Evolutionary conservation across 2,329 filamentous ascomycete genomes (phyloP).

Genomic region (Arachnomyces sp.): DNA sequence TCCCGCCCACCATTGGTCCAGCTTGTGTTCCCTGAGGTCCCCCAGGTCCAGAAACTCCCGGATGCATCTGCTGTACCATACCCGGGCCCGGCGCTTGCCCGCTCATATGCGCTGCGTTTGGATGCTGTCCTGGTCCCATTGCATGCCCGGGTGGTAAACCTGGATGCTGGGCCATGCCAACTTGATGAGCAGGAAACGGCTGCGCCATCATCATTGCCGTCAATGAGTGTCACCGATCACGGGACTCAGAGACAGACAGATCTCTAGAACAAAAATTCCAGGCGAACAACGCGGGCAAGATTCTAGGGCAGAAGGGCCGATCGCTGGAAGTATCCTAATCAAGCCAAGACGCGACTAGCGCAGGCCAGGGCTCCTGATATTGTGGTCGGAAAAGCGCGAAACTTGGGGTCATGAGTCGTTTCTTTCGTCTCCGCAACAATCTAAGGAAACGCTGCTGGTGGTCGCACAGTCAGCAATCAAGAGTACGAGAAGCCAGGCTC

Average conservation of each 20-base stretch:
- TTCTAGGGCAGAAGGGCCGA: slow-evolving; percentile 10
- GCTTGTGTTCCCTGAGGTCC: slow-evolving; percentile 54
- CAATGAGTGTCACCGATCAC: slow-evolving; percentile 23
- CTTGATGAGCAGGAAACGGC: slow-evolving; percentile 52
- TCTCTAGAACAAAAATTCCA: slow-evolving; percentile 7
- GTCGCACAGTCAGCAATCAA: no score
- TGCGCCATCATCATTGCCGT: slow-evolving; percentile 48
- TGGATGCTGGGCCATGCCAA: slow-evolving; percentile 50
- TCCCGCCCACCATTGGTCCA: slow-evolving; percentile 56
- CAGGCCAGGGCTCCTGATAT: slow-evolving; percentile 24
- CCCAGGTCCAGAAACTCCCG: slow-evolving; percentile 52
- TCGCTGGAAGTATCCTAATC: background rate
- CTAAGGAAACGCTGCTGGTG: no score
- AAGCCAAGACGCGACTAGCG: slow-evolving; percentile 27
- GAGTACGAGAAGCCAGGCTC: no score
- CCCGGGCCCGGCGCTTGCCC: slow-evolving; percentile 39
- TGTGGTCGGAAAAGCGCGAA: slow-evolving; percentile 18
- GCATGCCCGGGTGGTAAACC: slow-evolving; percentile 55
- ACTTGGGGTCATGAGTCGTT: slow-evolving; percentile 28
- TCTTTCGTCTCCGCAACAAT: slow-evolving; percentile 7
- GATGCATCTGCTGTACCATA: slow-evolving; percentile 53
- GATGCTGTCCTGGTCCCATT: slow-evolving; percentile 51
- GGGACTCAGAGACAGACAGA: slow-evolving; percentile 12
- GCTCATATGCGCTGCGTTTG: slow-evolving; percentile 49
- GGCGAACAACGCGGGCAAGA: slow-evolving; percentile 6